phyloP scores from a whole-genome alignment of 2,329 filamentous ascomycete species.

The Penicillium fuscoglaucum region DNA sequence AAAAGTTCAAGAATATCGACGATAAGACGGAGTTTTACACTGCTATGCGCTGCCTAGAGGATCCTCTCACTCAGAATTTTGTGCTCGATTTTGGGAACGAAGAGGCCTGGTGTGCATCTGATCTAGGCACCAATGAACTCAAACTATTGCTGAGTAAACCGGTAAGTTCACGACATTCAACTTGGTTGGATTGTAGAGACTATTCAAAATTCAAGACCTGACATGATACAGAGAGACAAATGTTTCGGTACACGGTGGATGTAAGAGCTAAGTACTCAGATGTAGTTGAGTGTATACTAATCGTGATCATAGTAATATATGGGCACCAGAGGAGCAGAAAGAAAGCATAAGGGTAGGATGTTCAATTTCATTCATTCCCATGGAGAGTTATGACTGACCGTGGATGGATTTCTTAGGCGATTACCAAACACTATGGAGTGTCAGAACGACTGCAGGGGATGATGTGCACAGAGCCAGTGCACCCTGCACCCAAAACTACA shows the following conservation, averaged over 20 bases:
- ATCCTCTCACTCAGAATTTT: slow-evolving; percentile 41
- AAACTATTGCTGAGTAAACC: slow-evolving; percentile 34
- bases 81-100: slow-evolving; percentile 47
- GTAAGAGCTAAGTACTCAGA: slow-evolving; percentile 43
- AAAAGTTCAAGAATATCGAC: slow-evolving; percentile 42
- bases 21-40: slow-evolving; percentile 32
- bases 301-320: slow-evolving; percentile 60
- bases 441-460: slow-evolving; percentile 65
- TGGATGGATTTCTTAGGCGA: slow-evolving; percentile 29
- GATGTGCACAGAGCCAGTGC: slow-evolving; percentile 59
- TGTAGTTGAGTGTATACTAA: background rate
- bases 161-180: slow-evolving; percentile 26
- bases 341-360: slow-evolving; percentile 51
- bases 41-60: slow-evolving; percentile 32
- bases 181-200: background rate
- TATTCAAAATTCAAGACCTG: background rate
- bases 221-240: slow-evolving; percentile 43
- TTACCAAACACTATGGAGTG: slow-evolving; percentile 66
- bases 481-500: slow-evolving; percentile 23
- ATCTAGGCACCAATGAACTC: slow-evolving; percentile 39
- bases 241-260: slow-evolving; percentile 68
- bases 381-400: slow-evolving; percentile 8
- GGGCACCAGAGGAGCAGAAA: slow-evolving; percentile 63
- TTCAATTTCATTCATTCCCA: background rate
- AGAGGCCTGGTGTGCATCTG: slow-evolving; percentile 43